Evolutionary conservation across 441 rosid species (phyloP).

Genomic region (Eutrema salsugineum): DNA sequence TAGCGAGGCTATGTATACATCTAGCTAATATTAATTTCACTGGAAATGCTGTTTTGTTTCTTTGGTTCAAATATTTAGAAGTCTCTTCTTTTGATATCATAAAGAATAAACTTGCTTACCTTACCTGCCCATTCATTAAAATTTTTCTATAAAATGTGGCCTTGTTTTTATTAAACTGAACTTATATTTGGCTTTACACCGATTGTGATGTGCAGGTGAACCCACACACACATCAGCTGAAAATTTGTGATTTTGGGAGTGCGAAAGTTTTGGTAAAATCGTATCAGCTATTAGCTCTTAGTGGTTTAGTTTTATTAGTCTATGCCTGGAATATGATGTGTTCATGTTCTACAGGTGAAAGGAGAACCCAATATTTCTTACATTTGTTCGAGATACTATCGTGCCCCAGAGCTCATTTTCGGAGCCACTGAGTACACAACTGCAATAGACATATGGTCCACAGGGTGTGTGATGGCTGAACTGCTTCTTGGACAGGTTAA

Average conservation of each 20-base stretch:
- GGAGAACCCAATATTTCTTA: slow-evolving; percentile 27
- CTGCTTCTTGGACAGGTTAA: slow-evolving; percentile 29
- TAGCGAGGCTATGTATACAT: background rate
- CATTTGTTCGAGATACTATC: slow-evolving; percentile 29
- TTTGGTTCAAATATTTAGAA: background rate
- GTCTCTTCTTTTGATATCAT: background rate
- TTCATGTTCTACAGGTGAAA: slow-evolving; percentile 1
- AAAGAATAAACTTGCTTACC: background rate
- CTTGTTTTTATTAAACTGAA: background rate
- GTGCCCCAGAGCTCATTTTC: slow-evolving; percentile 29
- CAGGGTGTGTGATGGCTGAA: slow-evolving; percentile 23
- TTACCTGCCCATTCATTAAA: background rate
- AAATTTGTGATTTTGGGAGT: slow-evolving; percentile 33
- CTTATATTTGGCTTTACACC: background rate
- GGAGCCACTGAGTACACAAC: slow-evolving; percentile 32
- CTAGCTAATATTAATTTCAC: background rate
- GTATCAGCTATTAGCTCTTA: background rate
- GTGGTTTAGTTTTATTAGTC: background rate
- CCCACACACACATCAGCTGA: slow-evolving; percentile 30
- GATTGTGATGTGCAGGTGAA: slow-evolving; percentile 15
- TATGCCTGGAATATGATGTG: background rate
- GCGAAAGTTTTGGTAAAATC: slow-evolving; percentile 29
- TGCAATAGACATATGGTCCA: slow-evolving; percentile 30
- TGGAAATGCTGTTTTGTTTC: background rate
- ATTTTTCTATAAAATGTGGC: background rate